phyloP scores from a whole-genome alignment of 495 filamentous ascomycete genomes.

The Penicillium atrosanguineum region DNA sequence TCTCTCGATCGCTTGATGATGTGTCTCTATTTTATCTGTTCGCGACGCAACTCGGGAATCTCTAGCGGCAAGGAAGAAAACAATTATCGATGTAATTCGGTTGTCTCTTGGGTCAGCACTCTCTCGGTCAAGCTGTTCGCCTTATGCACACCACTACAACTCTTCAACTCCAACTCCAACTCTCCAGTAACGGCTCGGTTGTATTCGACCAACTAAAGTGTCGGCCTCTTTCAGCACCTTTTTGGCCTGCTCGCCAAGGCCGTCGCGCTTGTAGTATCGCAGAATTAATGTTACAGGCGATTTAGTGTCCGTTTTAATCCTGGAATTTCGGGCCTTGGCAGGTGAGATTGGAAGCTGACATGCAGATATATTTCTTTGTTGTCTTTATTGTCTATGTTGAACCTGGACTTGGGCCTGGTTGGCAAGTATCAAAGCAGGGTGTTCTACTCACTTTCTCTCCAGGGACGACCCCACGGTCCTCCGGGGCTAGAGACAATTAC shows the following conservation, averaged over 20 bases:
- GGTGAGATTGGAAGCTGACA: slow-evolving; percentile 10
- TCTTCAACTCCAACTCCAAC: slow-evolving; percentile 17
- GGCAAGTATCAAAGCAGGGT: neutral
- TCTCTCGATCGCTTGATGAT: slow-evolving; percentile 41
- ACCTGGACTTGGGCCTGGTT: neutral
- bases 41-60: slow-evolving; percentile 42
- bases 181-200: slow-evolving; percentile 50
- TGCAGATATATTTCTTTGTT: neutral
- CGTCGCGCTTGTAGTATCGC: slow-evolving; percentile 42
- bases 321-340: neutral
- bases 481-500: neutral
- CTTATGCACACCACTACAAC: slow-evolving; percentile 34
- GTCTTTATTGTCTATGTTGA: too few relatives aligned
- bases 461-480: neutral
- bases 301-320: slow-evolving; percentile 8
- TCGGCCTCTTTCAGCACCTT: slow-evolving; percentile 27
- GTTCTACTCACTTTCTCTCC: slow-evolving; percentile 2
- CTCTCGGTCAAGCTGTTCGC: slow-evolving; percentile 40
- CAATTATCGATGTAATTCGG: slow-evolving; percentile 53
- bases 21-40: slow-evolving; percentile 42
- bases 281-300: slow-evolving; percentile 11
- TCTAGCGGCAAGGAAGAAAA: slow-evolving; percentile 45
- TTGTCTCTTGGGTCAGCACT: slow-evolving; percentile 50
- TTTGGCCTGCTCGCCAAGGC: slow-evolving; percentile 25
- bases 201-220: slow-evolving; percentile 40